Base-by-base conservation (phyloP, 257 asterid species). In the Henckelia pumila region DNA sequence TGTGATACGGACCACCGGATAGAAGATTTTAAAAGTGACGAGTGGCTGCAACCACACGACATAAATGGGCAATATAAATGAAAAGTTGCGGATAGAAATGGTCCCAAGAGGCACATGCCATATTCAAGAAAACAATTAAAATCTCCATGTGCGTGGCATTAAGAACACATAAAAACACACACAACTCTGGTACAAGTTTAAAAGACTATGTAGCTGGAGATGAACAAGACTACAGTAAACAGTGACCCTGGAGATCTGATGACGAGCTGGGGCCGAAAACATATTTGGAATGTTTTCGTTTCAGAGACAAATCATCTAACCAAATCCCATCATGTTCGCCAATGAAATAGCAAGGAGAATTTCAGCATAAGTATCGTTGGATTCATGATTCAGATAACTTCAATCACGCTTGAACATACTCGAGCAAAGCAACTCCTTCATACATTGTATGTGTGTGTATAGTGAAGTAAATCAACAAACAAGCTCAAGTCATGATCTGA, bases 141-240 rank as follows among this genome's bases (percentile, higher is more conserved):
- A 9, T 37, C 23, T 29, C 61, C 26, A 35, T 71, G 75, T 63
- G 64, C 69, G 35, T 24, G 28, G 33, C 52, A 70, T 53, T n/a
- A 20, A 59, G 19, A 8, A 29, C 23, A 60, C 11, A 16, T 14
- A 24, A 24, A 24, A 26, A 59, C 66, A 59, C 37, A 40, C 35
- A 21, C 0, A 21, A 25, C 17, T 49, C 58, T 66, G 77, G 69
- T 63, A 70, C 75, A 33, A 63, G 1, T 3, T 55, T 56, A 37
- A 37, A 8, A 7, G 47, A 10, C 16, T 35, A 0, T 9, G 13
- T 30, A 35, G 52, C 30, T 33, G 35, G 8, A 33, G 68, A 13
- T 29, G 19, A 68, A 61, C 49, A 64, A 49, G 57, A 33, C 0
- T 28, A 6, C 40, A 53, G 75, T 35, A n/a, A 44, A 56, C 13